Conservation (phyloP, 1,139 yeast species). For the Oligophagozyma castellii region DNA sequence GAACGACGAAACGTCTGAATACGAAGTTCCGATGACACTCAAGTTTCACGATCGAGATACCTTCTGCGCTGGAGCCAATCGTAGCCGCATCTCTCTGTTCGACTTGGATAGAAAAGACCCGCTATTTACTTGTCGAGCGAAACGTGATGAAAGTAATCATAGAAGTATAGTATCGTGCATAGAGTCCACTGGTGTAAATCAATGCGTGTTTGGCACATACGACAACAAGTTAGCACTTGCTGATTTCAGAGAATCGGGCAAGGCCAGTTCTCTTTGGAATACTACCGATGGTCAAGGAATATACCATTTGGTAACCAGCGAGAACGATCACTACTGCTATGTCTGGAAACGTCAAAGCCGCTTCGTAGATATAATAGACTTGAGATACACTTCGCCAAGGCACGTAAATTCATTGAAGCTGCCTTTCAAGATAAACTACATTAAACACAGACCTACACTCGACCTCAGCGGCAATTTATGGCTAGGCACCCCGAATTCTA, state of each 20-base stretch:
- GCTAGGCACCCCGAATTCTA: conserved; percentile 13
- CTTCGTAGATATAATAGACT: conserved; percentile 16
- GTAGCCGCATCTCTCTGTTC: conserved; percentile 16
- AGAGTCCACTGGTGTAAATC: neutral
- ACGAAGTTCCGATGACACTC: conserved; percentile 14
- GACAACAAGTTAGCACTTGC: conserved; percentile 14
- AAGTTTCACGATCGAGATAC: conserved; percentile 5
- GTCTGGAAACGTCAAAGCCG: conserved; percentile 13
- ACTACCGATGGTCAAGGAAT: conserved; percentile 4
- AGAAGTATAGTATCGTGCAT: neutral
- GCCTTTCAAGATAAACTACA: conserved; percentile 1
- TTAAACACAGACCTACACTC: conserved; percentile 2
- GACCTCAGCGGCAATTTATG: no score
- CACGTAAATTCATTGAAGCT: conserved; percentile 7
- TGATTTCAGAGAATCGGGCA: conserved; percentile 15
- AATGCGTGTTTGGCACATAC: conserved; percentile 19
- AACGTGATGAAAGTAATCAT: conserved; percentile 8
- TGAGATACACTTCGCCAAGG: no score
- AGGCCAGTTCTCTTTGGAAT: no score
- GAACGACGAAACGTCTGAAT: conserved; percentile 13
- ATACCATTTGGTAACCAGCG: conserved; percentile 16
- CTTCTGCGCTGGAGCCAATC: conserved; percentile 15
- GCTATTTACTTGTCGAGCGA: no score
- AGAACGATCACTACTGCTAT: conserved; percentile 17
- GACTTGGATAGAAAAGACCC: conserved; percentile 13